Percentiles rank a stretch among this genome's conserved stretches.
phyloP scores from a whole-genome alignment of 345 rosid genomes.

The Sonneratia caseolaris region DNA sequence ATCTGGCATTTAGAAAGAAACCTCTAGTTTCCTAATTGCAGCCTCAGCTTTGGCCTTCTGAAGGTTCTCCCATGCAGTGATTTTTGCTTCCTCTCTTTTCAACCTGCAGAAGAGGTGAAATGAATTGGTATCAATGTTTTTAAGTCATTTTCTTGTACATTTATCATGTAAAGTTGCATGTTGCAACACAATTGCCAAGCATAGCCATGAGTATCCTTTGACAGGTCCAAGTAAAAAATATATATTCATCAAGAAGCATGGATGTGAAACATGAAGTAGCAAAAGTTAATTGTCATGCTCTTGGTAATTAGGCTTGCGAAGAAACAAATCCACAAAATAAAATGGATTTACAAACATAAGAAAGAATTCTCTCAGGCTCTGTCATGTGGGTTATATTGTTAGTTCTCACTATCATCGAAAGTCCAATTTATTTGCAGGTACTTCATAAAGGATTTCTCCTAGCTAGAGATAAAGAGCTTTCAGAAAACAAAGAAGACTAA shows the following conservation, averaged over 20 bases:
- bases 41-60: conserved; percentile 99
- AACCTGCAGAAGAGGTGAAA: conserved; percentile 27
- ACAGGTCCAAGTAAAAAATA: neutral
- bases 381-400: neutral
- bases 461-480: neutral
- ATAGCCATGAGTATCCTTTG: neutral
- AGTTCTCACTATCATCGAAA: neutral
- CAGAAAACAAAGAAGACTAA: conserved; percentile 12
- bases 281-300: neutral
- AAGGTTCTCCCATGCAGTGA: conserved; percentile 91
- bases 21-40: conserved; percentile 89
- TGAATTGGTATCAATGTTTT: neutral
- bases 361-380: neutral
- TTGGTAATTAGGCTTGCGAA: neutral
- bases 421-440: neutral
- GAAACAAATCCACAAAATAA: neutral
- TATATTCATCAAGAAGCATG: neutral
- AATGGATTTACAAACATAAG: neutral
- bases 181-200: neutral
- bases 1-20: conserved; percentile 21
- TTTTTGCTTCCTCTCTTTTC: conserved; percentile 83
- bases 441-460: neutral
- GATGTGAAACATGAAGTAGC: neutral
- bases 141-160: neutral
- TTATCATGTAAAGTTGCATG: neutral